Evolutionary conservation across 1,284 basidiomycete species (phyloP).

Genomic region (Ustilago sp.): DNA sequence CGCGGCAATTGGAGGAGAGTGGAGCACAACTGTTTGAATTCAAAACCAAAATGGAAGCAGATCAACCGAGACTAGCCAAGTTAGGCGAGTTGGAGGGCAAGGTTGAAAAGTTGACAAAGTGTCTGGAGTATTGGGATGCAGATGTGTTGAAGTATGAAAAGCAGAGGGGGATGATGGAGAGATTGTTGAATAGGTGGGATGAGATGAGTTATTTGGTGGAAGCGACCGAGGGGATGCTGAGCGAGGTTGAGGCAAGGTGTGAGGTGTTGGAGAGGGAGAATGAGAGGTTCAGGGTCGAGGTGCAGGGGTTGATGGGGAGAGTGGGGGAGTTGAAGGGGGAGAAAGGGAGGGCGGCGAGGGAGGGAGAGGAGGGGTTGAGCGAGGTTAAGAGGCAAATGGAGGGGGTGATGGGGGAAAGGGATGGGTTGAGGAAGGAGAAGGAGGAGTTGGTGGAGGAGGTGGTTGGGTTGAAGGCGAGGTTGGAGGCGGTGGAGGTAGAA

Average conservation of each 20-base stretch:
- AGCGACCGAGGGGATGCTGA: constrained; percentile 47
- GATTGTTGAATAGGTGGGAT: constrained; percentile 54
- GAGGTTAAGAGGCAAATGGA: not conserved
- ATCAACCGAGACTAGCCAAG: constrained; percentile 49
- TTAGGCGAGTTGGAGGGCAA: constrained; percentile 56
- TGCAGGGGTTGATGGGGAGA: constrained; percentile 9
- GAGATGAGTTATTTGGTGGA: constrained; percentile 60
- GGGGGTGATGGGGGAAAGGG: constrained; percentile 12
- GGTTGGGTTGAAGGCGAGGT: constrained; percentile 25
- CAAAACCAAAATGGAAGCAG: constrained; percentile 43
- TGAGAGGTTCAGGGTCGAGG: constrained; percentile 26
- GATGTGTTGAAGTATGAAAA: constrained; percentile 59
- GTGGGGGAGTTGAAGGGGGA: constrained; percentile 21
- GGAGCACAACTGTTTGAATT: constrained; percentile 61
- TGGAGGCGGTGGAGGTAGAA: constrained; percentile 8
- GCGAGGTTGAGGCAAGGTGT: constrained; percentile 21
- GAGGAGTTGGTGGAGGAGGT: constrained; percentile 15
- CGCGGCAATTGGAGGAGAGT: constrained; percentile 50
- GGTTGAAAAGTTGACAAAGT: constrained; percentile 47
- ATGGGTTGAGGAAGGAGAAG: constrained; percentile 12
- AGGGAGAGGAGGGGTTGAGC: not conserved
- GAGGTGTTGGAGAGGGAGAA: constrained; percentile 34
- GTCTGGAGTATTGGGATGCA: constrained; percentile 59
- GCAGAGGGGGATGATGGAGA: constrained; percentile 63
- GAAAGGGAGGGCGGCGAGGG: constrained; percentile 16